Conservation (phyloP, 352 stramenopile genomes). For the Paralagenidium karlingii region DNA sequence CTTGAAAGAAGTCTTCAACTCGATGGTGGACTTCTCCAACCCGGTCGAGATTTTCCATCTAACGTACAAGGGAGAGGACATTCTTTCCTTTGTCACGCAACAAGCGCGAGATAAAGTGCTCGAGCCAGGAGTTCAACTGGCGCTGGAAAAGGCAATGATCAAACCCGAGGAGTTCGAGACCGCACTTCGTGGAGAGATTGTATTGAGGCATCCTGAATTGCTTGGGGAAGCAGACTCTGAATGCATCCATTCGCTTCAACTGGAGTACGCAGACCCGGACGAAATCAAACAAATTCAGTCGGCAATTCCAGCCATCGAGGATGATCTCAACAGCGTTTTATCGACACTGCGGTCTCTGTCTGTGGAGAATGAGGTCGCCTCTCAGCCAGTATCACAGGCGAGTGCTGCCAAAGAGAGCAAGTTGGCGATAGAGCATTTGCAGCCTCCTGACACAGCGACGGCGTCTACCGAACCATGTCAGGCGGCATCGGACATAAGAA, state of each 20-base stretch:
- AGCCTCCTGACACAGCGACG: no score
- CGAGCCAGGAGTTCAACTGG: slow-evolving; percentile 1
- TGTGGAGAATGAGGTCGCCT: background rate
- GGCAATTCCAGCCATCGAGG: no score
- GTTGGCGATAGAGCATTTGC: no score
- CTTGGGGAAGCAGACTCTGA: slow-evolving; percentile 6
- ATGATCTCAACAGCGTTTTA: no score
- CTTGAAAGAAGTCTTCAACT: slow-evolving; percentile 12
- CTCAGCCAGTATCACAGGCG: no score
- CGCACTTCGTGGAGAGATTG: slow-evolving; percentile 9
- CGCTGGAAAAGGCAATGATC: slow-evolving; percentile 2
- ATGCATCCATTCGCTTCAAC: no score
- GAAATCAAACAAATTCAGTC: no score
- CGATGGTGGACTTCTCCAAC: slow-evolving; percentile 12
- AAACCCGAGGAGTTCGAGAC: slow-evolving; percentile 7
- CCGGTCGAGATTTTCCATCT: slow-evolving; percentile 9
- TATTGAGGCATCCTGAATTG: slow-evolving; percentile 5
- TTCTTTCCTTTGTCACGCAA: no score
- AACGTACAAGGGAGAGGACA: slow-evolving; percentile 5
- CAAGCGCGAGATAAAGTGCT: background rate
- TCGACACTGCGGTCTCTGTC: background rate
- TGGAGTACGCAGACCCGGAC: no score
- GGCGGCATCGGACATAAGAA: background rate
- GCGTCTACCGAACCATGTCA: no score
- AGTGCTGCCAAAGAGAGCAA: background rate